These are phyloP conservation scores for Aspergillus arachidicola DNA, from an alignment of 2,329 filamentous ascomycete genomes.

Conservation along the genomic window DNA sequence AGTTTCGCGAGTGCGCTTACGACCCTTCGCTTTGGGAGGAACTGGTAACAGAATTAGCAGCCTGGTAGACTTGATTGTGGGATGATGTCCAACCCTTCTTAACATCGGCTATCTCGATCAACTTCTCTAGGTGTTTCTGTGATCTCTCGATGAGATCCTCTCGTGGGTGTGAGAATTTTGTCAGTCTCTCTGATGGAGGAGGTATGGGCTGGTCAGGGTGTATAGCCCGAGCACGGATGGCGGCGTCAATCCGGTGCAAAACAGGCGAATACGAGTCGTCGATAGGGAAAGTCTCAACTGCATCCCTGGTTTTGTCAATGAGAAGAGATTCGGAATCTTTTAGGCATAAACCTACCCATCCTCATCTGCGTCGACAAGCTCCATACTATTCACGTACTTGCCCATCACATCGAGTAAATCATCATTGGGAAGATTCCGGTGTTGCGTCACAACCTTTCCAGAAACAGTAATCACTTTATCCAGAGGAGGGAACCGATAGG, in stretches of 20 bases:
- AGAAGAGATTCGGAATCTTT: conserved; percentile 2
- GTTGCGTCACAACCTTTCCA: conserved; percentile 76
- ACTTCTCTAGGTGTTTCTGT: conserved; percentile 59
- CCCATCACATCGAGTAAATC: conserved; percentile 80
- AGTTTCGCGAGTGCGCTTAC: conserved; percentile 66
- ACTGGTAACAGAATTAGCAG: conserved; percentile 56
- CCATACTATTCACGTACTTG: conserved; percentile 91
- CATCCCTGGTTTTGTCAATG: conserved; percentile 41
- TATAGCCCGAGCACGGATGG: conserved; percentile 79
- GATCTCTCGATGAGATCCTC: conserved; percentile 64
- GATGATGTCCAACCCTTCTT: conserved; percentile 67
- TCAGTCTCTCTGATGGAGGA: conserved; percentile 64
- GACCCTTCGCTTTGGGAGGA: conserved; percentile 75
- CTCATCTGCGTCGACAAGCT: conserved; percentile 74
- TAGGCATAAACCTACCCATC: conserved; percentile 59
- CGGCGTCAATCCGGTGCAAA: conserved; percentile 86
- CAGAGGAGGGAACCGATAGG: conserved; percentile 88
- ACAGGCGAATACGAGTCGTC: conserved; percentile 83
- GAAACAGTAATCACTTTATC: conserved; percentile 87
- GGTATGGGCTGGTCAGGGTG: conserved; percentile 68
- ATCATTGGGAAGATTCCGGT: conserved; percentile 78
- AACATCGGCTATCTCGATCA: conserved; percentile 73
- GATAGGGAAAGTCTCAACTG: conserved; percentile 70
- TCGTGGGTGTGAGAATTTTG: conserved; percentile 74
- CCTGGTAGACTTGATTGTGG: neutral